These are phyloP conservation scores for Chalciporus pseudorubinellus DNA, from an alignment of 768 basidiomycete species.

Conservation along the genomic window DNA sequence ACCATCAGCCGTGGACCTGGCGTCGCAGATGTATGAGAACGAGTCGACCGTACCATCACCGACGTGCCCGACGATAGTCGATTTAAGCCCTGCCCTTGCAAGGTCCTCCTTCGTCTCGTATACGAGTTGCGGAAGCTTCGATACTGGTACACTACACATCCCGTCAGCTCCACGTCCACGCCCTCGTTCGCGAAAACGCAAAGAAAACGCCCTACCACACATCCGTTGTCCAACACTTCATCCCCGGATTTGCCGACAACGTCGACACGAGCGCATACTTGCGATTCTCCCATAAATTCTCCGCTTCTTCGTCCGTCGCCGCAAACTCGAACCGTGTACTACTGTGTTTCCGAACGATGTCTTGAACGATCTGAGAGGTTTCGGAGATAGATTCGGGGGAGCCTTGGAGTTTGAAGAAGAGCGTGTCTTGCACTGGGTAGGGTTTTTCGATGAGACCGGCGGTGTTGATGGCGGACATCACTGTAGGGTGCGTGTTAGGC, in stretches of 20 bases:
- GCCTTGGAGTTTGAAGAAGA: constrained; percentile 93
- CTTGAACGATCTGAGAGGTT: constrained; percentile 56
- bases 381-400: constrained; percentile 55
- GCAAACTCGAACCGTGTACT: constrained; percentile 72
- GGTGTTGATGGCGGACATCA: constrained; percentile 76
- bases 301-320: constrained; percentile 69
- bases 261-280: constrained; percentile 81
- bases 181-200: background rate
- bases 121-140: constrained; percentile 64
- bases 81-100: constrained; percentile 48
- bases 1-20: background rate
- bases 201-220: constrained; percentile 59
- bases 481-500: constrained; percentile 30
- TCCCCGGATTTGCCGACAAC: constrained; percentile 59
- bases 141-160: constrained; percentile 59
- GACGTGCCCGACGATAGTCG: constrained; percentile 81
- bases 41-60: constrained; percentile 61
- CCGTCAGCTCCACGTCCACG: background rate
- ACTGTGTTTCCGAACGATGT: constrained; percentile 65
- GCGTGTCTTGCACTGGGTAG: constrained; percentile 71
- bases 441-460: constrained; percentile 58
- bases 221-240: constrained; percentile 82
- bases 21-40: background rate
- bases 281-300: constrained; percentile 78
- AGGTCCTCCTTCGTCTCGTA: constrained; percentile 81